phyloP scores from a whole-genome alignment of 2,329 filamentous ascomycete genomes.

The Ceratocystis destructans region DNA sequence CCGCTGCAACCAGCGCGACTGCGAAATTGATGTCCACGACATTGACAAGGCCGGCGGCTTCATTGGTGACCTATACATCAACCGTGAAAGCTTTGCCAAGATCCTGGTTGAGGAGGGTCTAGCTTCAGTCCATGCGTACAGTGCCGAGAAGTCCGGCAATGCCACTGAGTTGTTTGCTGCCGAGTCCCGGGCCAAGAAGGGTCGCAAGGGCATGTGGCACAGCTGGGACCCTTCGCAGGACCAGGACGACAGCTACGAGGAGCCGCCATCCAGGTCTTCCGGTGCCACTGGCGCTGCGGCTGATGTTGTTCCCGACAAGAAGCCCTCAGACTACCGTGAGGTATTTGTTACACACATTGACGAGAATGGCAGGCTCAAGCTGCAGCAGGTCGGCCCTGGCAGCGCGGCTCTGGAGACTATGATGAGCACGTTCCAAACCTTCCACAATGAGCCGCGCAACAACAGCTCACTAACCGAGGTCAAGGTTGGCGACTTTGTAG shows the following conservation, averaged over 20 bases:
- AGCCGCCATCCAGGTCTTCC: slow-evolving; percentile 33
- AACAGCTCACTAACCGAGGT: slow-evolving; percentile 62
- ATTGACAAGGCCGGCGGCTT: slow-evolving; percentile 96
- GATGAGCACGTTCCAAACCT: slow-evolving; percentile 82
- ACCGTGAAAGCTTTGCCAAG: slow-evolving; percentile 92
- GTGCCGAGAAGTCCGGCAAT: slow-evolving; percentile 88
- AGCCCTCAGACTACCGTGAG: slow-evolving; percentile 73
- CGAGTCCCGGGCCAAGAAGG: slow-evolving; percentile 80
- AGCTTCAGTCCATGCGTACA: slow-evolving; percentile 84
- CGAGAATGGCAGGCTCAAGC: slow-evolving; percentile 65
- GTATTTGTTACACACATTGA: slow-evolving; percentile 88
- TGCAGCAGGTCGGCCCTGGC: slow-evolving; percentile 79
- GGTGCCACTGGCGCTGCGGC: slow-evolving; percentile 38
- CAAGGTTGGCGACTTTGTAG: slow-evolving; percentile 82
- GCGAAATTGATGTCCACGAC: slow-evolving; percentile 87
- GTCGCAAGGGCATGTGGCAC: slow-evolving; percentile 76
- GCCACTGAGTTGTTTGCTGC: slow-evolving; percentile 75
- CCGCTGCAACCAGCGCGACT: slow-evolving; percentile 83
- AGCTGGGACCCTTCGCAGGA: slow-evolving; percentile 89
- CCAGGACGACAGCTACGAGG: slow-evolving; percentile 44
- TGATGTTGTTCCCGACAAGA: slow-evolving; percentile 47
- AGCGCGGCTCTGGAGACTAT: slow-evolving; percentile 73
- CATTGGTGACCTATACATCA: slow-evolving; percentile 86
- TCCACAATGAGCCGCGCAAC: slow-evolving; percentile 65
- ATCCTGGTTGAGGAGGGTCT: slow-evolving; percentile 84